Evolutionary conservation across 208 protist genomes (phyloP), one percentile per base, ranked within the genome.

Genomic region (Novymonas esmeraldas): DNA sequence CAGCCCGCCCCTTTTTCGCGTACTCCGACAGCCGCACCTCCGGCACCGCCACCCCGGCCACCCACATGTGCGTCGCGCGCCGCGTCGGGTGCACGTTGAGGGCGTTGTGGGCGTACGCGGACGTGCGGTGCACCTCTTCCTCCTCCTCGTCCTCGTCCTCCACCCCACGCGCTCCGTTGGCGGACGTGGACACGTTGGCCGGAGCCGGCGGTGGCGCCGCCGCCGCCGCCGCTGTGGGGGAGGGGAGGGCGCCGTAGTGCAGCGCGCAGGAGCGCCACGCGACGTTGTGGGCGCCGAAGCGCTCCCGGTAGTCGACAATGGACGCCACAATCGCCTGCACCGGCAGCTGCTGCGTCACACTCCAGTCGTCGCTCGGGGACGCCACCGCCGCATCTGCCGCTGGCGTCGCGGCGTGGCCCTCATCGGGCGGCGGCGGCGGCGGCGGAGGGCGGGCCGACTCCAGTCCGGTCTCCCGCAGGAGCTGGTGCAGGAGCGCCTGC

Each of bases 41-140:
- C 11, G 70, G 70, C 38, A 70, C 36, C 3, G 39, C 39, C 31
- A 76, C 62, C 10, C 70, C 70, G 24, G 55, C 70, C 49, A 70
- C 60, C 70, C 70, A 76, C 7, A 76, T 60, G n/a, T 76, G 70
- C 2, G 62, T 64, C 36, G 46, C 70, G 24, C 70, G 54, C 0
- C 70, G 70, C 42, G 72, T 63, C 2, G 64, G 64, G 38, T 78
- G 64, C 41, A 71, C 72, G 59, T 73, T 73, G 51, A 73, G 34
- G 22, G 72, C 72, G 52, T 71, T 73, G 72, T 70, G 59, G 16
- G 72, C 72, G 64, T 67, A 68, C 14, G 64, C 72, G 26, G 72
- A 68, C 3, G 72, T 73, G 18, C 61, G 52, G 14, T 67, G 63
- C 14, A 70, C 58, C 36, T 65, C 71, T 4, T 39, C 56, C 10